These are phyloP conservation scores for Linanthus parryae DNA, from an alignment of 148 eudicot species.

Conservation along the genomic window DNA sequence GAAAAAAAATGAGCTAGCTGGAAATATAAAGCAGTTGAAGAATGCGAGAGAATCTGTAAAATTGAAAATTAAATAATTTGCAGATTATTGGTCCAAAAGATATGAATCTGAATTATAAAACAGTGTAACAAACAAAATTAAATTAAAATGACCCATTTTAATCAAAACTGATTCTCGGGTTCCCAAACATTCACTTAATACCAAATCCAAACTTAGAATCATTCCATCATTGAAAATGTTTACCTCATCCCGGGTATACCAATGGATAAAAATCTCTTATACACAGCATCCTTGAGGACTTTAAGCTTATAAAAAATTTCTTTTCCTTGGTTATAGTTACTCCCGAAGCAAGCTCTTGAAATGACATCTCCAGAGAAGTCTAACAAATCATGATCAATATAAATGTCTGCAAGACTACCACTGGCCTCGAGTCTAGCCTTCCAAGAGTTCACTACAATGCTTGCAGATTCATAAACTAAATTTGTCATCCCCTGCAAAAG, in stretches of 20 bases:
- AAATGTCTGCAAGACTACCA: neutral
- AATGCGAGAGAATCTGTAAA: no score
- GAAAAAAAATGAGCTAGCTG: no score
- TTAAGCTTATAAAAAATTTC: neutral
- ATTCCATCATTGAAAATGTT: neutral
- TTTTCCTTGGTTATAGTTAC: conserved; percentile 3
- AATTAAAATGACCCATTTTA: no score
- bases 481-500: conserved; percentile 3
- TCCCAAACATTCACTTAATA: no score
- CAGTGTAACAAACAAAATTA: no score
- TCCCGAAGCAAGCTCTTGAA: conserved; percentile 5
- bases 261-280: neutral
- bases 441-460: neutral
- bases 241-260: conserved; percentile 2
- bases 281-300: conserved; percentile 1
- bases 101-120: no score
- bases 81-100: no score
- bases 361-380: conserved; percentile 5
- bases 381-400: conserved; percentile 1
- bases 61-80: no score
- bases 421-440: neutral
- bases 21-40: no score
- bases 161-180: no score
- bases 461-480: neutral
- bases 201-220: neutral